Evolutionary conservation across 352 stramenopile species (phyloP).

Genomic region (Halophytophthora batemanensis): DNA sequence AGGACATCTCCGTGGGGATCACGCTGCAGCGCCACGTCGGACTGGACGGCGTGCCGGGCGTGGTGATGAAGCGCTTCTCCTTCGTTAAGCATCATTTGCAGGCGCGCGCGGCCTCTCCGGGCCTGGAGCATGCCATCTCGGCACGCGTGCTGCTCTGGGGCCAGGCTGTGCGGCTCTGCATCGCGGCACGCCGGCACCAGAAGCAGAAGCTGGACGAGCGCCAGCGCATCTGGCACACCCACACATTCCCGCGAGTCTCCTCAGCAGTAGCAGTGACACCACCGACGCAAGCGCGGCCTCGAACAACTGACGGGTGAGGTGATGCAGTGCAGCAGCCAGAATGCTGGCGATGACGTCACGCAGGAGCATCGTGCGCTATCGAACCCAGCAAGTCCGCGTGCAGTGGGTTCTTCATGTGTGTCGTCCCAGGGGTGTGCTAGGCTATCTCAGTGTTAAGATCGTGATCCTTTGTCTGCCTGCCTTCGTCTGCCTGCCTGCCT

Average conservation of each 20-base stretch:
- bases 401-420: no score
- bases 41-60: conserved; percentile 25
- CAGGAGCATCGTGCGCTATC: no score
- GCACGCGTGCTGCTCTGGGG: conserved; percentile 67
- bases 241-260: conserved; percentile 27
- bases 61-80: conserved; percentile 69
- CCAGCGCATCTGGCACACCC: conserved; percentile 39
- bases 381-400: no score
- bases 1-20: conserved; percentile 59
- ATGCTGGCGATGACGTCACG: no score
- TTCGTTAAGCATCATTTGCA: conserved; percentile 67
- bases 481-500: no score
- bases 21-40: conserved; percentile 40
- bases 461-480: no score
- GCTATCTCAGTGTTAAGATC: no score
- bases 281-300: conserved; percentile 5
- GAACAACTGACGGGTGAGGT: no score
- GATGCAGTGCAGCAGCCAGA: no score
- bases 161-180: conserved; percentile 53
- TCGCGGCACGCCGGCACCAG: conserved; percentile 30
- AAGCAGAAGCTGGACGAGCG: conserved; percentile 21
- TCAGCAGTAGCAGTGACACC: conserved; percentile 10
- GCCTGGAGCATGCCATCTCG: conserved; percentile 60
- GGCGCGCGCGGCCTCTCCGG: conserved; percentile 29
- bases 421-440: no score